Evolutionary conservation across 2,329 filamentous ascomycete species (phyloP).

Genomic region (Colletotrichum sp.): DNA sequence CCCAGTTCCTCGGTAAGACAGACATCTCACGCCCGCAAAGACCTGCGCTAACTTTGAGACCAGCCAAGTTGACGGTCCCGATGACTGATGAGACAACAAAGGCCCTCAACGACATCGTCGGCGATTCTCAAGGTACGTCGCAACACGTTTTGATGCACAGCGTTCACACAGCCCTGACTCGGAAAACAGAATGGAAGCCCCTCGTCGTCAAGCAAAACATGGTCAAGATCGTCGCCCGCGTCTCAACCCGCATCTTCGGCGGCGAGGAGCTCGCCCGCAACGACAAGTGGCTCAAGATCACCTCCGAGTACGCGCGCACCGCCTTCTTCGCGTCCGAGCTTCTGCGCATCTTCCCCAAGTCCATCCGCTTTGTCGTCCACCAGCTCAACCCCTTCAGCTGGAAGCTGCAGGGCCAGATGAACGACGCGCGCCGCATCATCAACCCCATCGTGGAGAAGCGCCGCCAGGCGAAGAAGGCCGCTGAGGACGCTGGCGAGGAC

Average conservation of each 20-base stretch:
- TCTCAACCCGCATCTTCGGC: conserved; percentile 26
- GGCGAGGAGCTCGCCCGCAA: conserved; percentile 25
- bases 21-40: too few species aligned
- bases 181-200: conserved; percentile 13
- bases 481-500: conserved; percentile 8
- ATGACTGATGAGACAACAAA: conserved; percentile 11
- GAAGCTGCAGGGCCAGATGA: conserved; percentile 9
- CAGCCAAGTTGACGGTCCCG: conserved; percentile 11
- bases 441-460: conserved; percentile 21
- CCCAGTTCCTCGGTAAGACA: conserved; percentile 10
- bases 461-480: conserved; percentile 15
- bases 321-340: conserved; percentile 7
- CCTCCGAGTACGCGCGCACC: conserved; percentile 12
- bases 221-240: conserved; percentile 21
- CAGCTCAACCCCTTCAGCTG: conserved; percentile 21
- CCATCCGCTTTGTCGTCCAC: conserved; percentile 18
- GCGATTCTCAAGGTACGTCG: not conserved
- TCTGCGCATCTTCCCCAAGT: conserved; percentile 22
- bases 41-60: not conserved
- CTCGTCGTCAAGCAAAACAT: conserved; percentile 5
- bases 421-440: conserved; percentile 23
- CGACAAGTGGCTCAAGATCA: conserved; percentile 24
- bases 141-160: fast-evolving
- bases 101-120: not conserved
- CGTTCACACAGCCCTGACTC: not conserved